Evolutionary conservation across 345 rosid species (phyloP), one percentile per base, ranked within the genome.

Genomic region (Pugionium dolabratum): DNA sequence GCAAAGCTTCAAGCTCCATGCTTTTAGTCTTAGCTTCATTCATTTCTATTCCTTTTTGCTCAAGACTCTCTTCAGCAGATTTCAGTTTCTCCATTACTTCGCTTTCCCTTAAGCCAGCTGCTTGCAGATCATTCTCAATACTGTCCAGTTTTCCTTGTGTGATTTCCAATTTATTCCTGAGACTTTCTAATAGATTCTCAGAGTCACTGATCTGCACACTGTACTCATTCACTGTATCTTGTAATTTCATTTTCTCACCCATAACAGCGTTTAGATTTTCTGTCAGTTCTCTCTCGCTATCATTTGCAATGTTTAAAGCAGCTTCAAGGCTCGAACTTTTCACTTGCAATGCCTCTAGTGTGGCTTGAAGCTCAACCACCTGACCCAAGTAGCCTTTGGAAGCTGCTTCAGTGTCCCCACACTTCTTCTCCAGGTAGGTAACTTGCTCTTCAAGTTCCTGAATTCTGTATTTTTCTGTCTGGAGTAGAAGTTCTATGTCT

Each of bases 361-460:
- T 86, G 29, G 88, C 80, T 40, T 83, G 76, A 66, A 95, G 80
- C 69, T 89, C 90, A 58, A 83, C 78, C 41, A 71, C 80, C 80
- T 82, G 81, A 50, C 76, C 73, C 2, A 79, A 64, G 75, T 83
- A 47, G 63, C 75, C 78, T 62, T 79, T 78, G 37, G 89, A 79
- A 44, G 84, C 86, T 30, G 80, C 84, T 76, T 91, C 99, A 30
- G 88, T 75, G 37, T 82, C 88, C 6, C 53, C 81, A 33, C 70
- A 77, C 78, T 86, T 91, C 80, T 79, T 95, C 75, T 91, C 90
- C 45, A 91, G 66, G 37, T 77, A 44, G 66, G 80, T 70, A 53
- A 84, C 61, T 75, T 87, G 95, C 73, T 89, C 97, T 73, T 87
- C 97, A 62, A 89, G 97, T 72, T 95, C 98, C 76, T 87, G 94